A percentile compares a stretch with the other conserved stretches of the same genome.
phyloP scores from a whole-genome alignment of 768 basidiomycete species.

The Panaeolus cyanescens region DNA sequence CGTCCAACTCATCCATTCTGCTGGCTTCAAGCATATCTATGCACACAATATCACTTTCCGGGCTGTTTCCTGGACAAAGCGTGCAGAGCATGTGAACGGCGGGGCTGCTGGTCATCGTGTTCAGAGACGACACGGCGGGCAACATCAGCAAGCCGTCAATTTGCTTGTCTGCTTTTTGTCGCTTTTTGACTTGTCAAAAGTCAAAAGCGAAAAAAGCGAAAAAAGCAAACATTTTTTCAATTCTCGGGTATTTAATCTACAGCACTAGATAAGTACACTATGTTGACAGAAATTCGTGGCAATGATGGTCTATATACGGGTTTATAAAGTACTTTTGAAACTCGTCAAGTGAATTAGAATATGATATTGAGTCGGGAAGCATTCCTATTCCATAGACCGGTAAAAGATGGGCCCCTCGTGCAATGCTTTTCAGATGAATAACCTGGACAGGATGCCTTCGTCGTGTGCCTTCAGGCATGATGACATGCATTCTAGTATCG shows the following conservation, averaged over 20 bases:
- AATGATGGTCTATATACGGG: constrained; percentile 33
- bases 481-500: constrained; percentile 34
- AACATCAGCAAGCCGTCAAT: constrained; percentile 7
- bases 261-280: background rate
- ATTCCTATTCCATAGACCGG: constrained; percentile 23
- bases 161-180: constrained; percentile 7
- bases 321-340: constrained; percentile 32
- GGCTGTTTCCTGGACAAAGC: no score
- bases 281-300: constrained; percentile 20
- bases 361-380: constrained; percentile 19
- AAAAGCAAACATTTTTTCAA: no score
- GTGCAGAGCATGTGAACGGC: no score
- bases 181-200: constrained; percentile 9
- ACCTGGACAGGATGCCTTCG: constrained; percentile 16
- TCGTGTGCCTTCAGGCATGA: constrained; percentile 18
- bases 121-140: no score
- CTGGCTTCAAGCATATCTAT: no score
- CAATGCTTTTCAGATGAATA: constrained; percentile 24
- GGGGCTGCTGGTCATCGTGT: no score
- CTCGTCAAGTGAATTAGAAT: constrained; percentile 20
- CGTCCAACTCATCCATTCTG: no score
- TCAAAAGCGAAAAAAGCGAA: constrained; percentile 5
- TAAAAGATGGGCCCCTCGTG: constrained; percentile 27
- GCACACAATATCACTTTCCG: no score
- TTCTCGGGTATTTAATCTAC: background rate